Percentiles rank a stretch among this genome's conserved stretches.
Evolutionary conservation across 1,139 yeast species (phyloP).

Genomic region (Geotrichum fermentans): DNA sequence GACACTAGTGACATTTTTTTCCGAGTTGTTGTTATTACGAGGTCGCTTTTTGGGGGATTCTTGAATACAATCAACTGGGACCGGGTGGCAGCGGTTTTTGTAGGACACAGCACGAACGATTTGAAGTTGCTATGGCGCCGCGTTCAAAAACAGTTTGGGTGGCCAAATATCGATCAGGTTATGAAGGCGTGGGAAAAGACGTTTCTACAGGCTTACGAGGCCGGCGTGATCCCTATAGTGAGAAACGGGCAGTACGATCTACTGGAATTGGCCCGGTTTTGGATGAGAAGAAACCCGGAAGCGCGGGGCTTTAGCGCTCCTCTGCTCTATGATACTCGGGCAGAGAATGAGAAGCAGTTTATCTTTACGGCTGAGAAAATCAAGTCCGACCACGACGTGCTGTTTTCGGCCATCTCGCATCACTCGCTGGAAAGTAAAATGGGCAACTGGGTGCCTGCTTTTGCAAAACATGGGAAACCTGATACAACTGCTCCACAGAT

Average conservation of each 20-base stretch:
- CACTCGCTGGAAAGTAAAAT: constrained; percentile 21
- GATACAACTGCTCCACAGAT: constrained; percentile 26
- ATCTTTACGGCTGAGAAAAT: constrained; percentile 8
- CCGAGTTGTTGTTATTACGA: constrained; percentile 57
- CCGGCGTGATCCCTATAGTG: constrained; percentile 42
- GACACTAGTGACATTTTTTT: constrained; percentile 41
- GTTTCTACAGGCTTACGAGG: constrained; percentile 49
- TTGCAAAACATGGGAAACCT: constrained; percentile 22
- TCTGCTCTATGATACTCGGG: constrained; percentile 35
- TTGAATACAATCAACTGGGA: constrained; percentile 53
- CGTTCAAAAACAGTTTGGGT: constrained; percentile 52
- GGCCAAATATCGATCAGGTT: constrained; percentile 49
- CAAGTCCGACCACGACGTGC: constrained; percentile 24
- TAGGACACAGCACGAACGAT: constrained; percentile 35
- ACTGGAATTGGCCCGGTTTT: constrained; percentile 47
- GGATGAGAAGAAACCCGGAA: constrained; percentile 50
- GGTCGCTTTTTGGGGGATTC: constrained; percentile 47
- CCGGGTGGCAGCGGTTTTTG: constrained; percentile 45
- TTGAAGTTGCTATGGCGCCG: constrained; percentile 59
- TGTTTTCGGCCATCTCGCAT: constrained; percentile 10
- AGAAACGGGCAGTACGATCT: constrained; percentile 49
- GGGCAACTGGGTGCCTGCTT: constrained; percentile 14
- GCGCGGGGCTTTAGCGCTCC: constrained; percentile 34
- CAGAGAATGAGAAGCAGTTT: constrained; percentile 11
- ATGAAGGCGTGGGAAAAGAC: constrained; percentile 56